Base-by-base conservation (phyloP, 2,329 filamentous ascomycete species). In the Cladosporium sp. region DNA sequence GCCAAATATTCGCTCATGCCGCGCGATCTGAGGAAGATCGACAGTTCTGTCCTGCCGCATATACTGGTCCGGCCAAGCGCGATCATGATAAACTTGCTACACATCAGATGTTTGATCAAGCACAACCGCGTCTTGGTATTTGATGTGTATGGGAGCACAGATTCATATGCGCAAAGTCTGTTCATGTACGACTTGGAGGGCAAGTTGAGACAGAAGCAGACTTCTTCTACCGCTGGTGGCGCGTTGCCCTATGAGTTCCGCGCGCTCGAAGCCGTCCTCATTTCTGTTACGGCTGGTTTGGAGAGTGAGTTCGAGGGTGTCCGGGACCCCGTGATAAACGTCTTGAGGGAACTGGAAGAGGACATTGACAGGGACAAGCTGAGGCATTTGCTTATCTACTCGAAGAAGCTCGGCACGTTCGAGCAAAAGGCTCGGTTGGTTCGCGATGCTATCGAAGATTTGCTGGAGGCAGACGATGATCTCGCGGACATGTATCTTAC, bases 151-250 rank as follows among this genome's bases (percentile, higher is more conserved):
- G 93, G 93, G 31, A 93, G 89, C 38, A 91, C 89, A 55, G 89
- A 95, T 61, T 95, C 90, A 0, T 95, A 96, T 65, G 90, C 92
- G 32, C 93, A 97, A 69, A 95, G 90, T 3, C 83, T 93, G 11
- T 98, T 98, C 73, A 95, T 98, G 83, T 96, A 97, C 71, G 93
- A 97, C 66, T 75, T 98, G 16, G 90, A 97, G 69, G 89, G 89
- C 10, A 95, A 95, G 67, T 76, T 98, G 42, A 85, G 89, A 58
- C 89, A 95, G 66, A 92, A 90, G 68, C 78, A 83, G 54, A 66
- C 74, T 2, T 74, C 78, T 2, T 65, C 68, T 18, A 71, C 66
- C 19, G 57, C 52, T 11, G 78, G 81, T 9, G 70, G 63, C 35
- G 80, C 82, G 2, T 77, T 98, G 4, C 89, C 93, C 0, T 98